Evolutionary conservation across 2,329 filamentous ascomycete species (phyloP), one percentile per base, ranked within the genome.

Genomic region (Exophiala sp.): DNA sequence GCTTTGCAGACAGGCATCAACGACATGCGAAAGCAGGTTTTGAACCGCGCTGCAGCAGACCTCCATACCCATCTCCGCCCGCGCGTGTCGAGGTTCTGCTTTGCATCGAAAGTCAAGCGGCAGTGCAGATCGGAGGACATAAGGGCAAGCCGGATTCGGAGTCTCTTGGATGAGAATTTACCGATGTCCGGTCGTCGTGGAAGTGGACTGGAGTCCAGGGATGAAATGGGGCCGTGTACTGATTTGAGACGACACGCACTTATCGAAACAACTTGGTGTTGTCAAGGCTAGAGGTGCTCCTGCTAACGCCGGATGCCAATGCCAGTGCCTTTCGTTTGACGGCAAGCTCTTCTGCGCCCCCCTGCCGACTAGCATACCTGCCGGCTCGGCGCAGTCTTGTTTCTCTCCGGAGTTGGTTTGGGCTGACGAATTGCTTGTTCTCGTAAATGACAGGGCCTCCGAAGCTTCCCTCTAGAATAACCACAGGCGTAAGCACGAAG

Each of bases 361-460:
- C 89, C 23, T 82, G 80, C 53, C 93, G 78, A 48, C 78, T 76
- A 59, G 87, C 86, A 72, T 94, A 91, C 60, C 81, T 81, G 42
- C 81, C 79, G 0, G 90, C 88, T 74, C 88, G 89, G 60, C 79
- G 75, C 69, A 81, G 75, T 60, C 88, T 77, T 60, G 95, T 69
- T 57, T 97, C 93, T 34, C 88, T 77, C 59, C 93, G 79, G 57
- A 97, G 81, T 71, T 96, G 88, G 79, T 98, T 98, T 8, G 93
- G 93, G 60, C 86, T 93, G 46, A 98, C 87, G 63, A 95, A 98
- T 68, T 95, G 85, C 76, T 88, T 93, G 74, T 97, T 97, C 75
- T 97, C 88, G 72, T 95, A 98, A 64, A 98, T 94, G 58, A 97
- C 88, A 2, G 93, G 91, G 0, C 93, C 93, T 46, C 91, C 91